A percentile compares a stretch with the other conserved stretches of the same genome.
These are phyloP conservation scores for Gynostemma pentaphyllum DNA, from an alignment of 306 rosid genomes.

Conservation along the genomic window DNA sequence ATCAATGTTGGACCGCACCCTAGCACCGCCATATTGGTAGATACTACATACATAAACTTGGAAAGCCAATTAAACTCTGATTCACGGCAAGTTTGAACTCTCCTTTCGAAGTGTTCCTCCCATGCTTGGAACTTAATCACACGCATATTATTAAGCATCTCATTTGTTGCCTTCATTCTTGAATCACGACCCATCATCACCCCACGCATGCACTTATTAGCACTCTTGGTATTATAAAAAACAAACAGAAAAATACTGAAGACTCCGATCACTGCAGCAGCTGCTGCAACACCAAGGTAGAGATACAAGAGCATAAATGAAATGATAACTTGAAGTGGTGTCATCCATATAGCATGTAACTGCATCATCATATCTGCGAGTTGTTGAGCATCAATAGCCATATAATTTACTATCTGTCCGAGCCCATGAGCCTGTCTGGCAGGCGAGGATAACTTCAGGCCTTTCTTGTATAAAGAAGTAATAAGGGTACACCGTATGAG, in stretches of 20 bases:
- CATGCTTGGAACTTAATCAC: slow-evolving; percentile 97
- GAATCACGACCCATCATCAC: slow-evolving; percentile 78
- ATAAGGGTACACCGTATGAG: slow-evolving; percentile 70
- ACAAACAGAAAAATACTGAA: slow-evolving; percentile 31
- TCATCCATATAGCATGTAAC: slow-evolving; percentile 77
- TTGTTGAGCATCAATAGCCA: slow-evolving; percentile 91
- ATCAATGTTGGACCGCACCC: slow-evolving; percentile 64
- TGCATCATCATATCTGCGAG: slow-evolving; percentile 90
- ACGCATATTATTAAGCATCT: slow-evolving; percentile 91
- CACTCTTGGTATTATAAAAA: slow-evolving; percentile 25
- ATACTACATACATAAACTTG: slow-evolving; percentile 65
- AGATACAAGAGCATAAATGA: slow-evolving; percentile 53
- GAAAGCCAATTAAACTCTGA: slow-evolving; percentile 70
- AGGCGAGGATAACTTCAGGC: slow-evolving; percentile 61
- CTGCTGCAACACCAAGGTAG: slow-evolving; percentile 39
- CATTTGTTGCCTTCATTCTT: slow-evolving; percentile 92
- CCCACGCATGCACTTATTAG: slow-evolving; percentile 48
- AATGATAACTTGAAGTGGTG: slow-evolving; percentile 66
- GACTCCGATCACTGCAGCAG: slow-evolving; percentile 49
- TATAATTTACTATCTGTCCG: slow-evolving; percentile 88
- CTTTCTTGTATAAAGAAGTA: slow-evolving; percentile 78
- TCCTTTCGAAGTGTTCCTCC: slow-evolving; percentile 80
- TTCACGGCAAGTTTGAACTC: slow-evolving; percentile 42
- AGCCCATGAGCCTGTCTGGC: slow-evolving; percentile 83
- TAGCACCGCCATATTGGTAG: slow-evolving; percentile 45